These are phyloP conservation scores for Niebla homalea DNA, from an alignment of 495 filamentous ascomycete genomes.

Conservation along the genomic window DNA sequence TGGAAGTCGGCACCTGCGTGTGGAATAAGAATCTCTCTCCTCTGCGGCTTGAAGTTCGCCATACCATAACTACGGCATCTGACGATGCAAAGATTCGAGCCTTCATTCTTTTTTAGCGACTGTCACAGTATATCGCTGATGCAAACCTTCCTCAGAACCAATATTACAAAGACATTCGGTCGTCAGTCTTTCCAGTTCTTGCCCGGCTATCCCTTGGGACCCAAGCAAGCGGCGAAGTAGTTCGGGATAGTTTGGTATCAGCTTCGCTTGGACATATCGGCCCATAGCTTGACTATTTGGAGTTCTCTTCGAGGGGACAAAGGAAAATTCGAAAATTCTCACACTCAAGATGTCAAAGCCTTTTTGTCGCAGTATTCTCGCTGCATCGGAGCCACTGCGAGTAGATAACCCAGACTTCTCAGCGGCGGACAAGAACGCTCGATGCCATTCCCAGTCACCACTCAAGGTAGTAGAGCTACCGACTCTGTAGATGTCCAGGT, in stretches of 20 bases:
- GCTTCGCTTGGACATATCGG: constrained; percentile 9
- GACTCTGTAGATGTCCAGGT: constrained; percentile 6
- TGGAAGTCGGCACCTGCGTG: too few relatives aligned
- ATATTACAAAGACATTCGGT: background rate
- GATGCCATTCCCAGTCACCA: constrained; percentile 7
- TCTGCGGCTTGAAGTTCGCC: too few relatives aligned
- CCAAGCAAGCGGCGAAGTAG: constrained; percentile 4
- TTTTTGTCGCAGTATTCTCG: constrained; percentile 3
- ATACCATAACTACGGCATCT: too few relatives aligned
- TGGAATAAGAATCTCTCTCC: too few relatives aligned
- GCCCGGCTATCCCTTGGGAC: background rate
- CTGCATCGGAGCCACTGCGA: constrained; percentile 3
- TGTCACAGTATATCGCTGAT: constrained; percentile 3
- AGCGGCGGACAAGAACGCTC: background rate
- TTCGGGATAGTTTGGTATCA: constrained; percentile 10
- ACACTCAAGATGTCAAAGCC: constrained; percentile 6
- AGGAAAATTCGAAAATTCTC: constrained; percentile 1
- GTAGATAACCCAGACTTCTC: constrained; percentile 3
- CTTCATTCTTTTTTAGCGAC: constrained; percentile 2
- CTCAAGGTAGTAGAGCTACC: constrained; percentile 1
- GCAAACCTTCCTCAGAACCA: constrained; percentile 1
- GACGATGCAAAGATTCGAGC: too few relatives aligned
- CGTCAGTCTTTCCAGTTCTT: constrained; percentile 5
- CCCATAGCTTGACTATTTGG: constrained; percentile 6
- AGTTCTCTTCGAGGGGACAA: background rate